Evolutionary conservation across 768 basidiomycete genomes (phyloP), one percentile per base, ranked within the genome.

Genomic region (Tylopilus vinaceipallidus): DNA sequence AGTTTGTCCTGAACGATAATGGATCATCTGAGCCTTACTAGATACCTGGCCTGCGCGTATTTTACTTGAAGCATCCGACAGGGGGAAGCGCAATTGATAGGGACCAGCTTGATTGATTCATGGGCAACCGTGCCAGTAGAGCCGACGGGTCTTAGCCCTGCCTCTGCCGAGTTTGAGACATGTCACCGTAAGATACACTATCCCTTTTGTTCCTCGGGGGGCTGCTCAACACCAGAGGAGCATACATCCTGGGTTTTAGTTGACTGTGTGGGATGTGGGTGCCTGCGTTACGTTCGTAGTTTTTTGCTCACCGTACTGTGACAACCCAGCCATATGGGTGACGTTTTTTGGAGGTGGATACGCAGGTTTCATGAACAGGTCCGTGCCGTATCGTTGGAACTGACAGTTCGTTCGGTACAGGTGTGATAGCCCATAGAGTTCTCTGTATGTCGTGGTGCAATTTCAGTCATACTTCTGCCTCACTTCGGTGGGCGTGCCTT

Each of bases 211-310:
- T 22, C 6, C 12, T 24, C 8, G 2, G 35, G 11, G 44, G 7
- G 1, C 7, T 42, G 44, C 29, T 44, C 29, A 37, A 44, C 10
- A 40, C 60, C 6, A 54, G 53, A 34, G 74, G 75, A 16, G 41
- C 76, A 4, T 84, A 86, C 54, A 61, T 80, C 23, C 52, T 84
- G 23, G 77, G 71, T n/a, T 86, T 81, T 68, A 72, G 72, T 11
- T 84, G 80, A 78, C 64, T 84, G 24, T 82, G 81, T 65, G 85
- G 85, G 51, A 84, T 83, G 85, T 82, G 84, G 68, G 81, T 76
- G 17, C 27, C 20, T 12, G 17, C 27, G 41, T 37, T 29, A 13
- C 19, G 7, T 35, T 24, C 11, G 22, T 37, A 27, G 11, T 24
- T 10, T 27, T 34, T 17, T 9, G 17, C 43, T 46, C 20, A 32